Conservation (phyloP, 495 filamentous ascomycete species). For the Opeltia flavorubescens region DNA sequence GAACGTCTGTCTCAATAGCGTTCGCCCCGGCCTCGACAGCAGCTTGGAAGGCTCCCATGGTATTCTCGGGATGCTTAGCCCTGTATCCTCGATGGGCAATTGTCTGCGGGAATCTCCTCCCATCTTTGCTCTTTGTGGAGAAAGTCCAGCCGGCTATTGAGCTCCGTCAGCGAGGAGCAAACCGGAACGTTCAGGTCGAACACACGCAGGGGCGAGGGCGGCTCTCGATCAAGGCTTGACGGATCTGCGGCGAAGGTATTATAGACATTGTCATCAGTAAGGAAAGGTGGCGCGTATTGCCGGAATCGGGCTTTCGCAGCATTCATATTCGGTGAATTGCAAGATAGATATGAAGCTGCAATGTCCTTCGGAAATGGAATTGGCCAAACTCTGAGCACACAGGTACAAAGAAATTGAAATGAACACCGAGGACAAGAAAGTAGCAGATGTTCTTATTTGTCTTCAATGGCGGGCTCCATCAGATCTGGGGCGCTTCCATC, state of each 20-base stretch:
- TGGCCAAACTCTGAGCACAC: too few relatives aligned
- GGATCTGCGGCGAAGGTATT: background rate
- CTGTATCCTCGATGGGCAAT: slow-evolving; percentile 85
- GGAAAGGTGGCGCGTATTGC: background rate
- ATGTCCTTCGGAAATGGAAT: too few relatives aligned
- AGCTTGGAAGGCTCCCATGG: slow-evolving; percentile 58
- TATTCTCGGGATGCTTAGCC: slow-evolving; percentile 70
- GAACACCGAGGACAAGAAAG: too few relatives aligned
- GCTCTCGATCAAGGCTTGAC: background rate
- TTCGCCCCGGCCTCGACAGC: slow-evolving; percentile 62
- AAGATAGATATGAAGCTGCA: too few relatives aligned
- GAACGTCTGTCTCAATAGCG: slow-evolving; percentile 79
- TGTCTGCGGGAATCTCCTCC: slow-evolving; percentile 43
- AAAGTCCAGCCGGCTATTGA: slow-evolving; percentile 15
- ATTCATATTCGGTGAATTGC: too few relatives aligned
- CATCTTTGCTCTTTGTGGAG: slow-evolving; percentile 12
- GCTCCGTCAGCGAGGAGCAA: background rate
- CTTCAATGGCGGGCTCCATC: too few relatives aligned
- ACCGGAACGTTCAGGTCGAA: background rate
- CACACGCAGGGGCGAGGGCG: background rate
- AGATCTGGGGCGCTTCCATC: too few relatives aligned
- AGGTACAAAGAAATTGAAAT: too few relatives aligned
- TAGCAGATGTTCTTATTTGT: too few relatives aligned
- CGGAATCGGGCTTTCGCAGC: background rate
- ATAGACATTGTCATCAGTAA: background rate